Base-by-base conservation (phyloP, 306 rosid genomes). In the Cicer judaicum region DNA sequence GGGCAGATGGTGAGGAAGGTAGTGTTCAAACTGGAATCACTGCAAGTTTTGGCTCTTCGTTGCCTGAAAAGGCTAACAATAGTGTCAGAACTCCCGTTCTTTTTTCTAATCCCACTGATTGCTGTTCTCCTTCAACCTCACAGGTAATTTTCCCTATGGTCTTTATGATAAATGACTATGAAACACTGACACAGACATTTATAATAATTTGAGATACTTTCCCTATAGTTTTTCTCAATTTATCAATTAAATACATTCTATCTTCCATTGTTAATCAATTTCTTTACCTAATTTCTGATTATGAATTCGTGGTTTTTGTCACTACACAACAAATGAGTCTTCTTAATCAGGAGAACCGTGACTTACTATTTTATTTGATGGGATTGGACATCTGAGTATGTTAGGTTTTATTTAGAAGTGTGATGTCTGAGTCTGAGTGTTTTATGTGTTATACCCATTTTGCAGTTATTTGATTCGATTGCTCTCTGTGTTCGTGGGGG, bases 401-500 rank as follows among this genome's bases (percentile, higher is more conserved):
- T 21, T 67, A 49, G 15, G 1, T 49, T 68, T 76, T 69, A 52
- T 14, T 68, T 74, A 19, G 65, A 21, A 8, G 72, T 60, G 48
- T 48, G 64, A 6, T 13, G 15, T 11, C 34, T 75, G 66, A 67
- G 60, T 29, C 48, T 75, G 66, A 67, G 60, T 29, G 36, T 34
- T 59, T 54, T 44, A 11, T 8, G 19, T 70, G 18, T 65, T 73
- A 29, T 29, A 65, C 50, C 21, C 10, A 54, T 69, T 49, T 47
- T 82, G 80, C 82, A 95, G 98, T 68, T 92, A 75, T 81, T 88
- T 78, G 91, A 93, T 11, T 81, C 92, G 24, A 63, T 86, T 82
- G 93, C 88, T 85, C 79, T 95, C 73, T 78, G 92, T 21, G 60
- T 36, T 7, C 98, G 99, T 36, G 98, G 99, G 74, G 90, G 68